These are phyloP conservation scores for Sphaerulina vaccinii DNA, from an alignment of 2,329 filamentous ascomycete species.

Conservation along the genomic window DNA sequence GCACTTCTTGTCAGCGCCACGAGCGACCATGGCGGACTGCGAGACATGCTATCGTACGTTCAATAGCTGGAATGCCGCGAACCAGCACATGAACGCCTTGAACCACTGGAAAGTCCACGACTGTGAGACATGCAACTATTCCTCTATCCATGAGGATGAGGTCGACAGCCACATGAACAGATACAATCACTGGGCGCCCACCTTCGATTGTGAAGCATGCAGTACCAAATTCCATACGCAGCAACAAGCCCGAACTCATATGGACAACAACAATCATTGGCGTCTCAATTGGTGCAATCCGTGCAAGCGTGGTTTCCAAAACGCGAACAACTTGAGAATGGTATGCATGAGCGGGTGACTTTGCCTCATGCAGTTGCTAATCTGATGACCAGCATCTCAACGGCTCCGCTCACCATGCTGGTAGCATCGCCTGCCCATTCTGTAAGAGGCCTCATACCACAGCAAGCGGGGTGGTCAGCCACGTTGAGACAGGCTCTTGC, in stretches of 20 bases:
- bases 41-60: constrained; percentile 23
- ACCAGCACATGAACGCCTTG: constrained; percentile 22
- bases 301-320: constrained; percentile 37
- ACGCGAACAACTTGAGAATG: constrained; percentile 34
- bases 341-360: constrained; percentile 11
- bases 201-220: constrained; percentile 35
- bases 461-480: constrained; percentile 56
- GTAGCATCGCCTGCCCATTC: constrained; percentile 54
- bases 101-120: constrained; percentile 22
- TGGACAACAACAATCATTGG: constrained; percentile 33
- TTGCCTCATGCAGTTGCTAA: not conserved
- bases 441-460: constrained; percentile 50
- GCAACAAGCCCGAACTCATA: constrained; percentile 29
- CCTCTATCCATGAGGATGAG: constrained; percentile 29
- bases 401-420: constrained; percentile 51
- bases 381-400: constrained; percentile 52
- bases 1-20: no score
- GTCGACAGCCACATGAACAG: constrained; percentile 38
- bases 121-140: constrained; percentile 35
- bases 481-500: constrained; percentile 59
- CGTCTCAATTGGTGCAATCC: constrained; percentile 31
- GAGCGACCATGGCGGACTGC: constrained; percentile 16
- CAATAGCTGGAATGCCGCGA: constrained; percentile 4
- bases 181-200: constrained; percentile 31
- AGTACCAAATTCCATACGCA: constrained; percentile 23